Evolutionary conservation across 345 rosid genomes (phyloP).

Genomic region (Eucalyptus guilfoylei): DNA sequence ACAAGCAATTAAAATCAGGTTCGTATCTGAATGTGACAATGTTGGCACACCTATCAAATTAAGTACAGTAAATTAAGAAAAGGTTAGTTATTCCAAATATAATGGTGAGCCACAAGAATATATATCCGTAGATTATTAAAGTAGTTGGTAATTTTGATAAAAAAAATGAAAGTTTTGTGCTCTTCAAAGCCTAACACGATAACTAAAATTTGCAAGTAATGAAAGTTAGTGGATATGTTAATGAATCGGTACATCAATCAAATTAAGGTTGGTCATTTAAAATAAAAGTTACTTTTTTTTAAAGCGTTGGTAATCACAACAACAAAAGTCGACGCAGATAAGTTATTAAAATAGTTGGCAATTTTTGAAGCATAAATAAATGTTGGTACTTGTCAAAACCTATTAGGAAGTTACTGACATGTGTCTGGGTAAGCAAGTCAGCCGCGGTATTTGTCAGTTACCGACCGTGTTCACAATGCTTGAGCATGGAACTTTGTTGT

Average conservation of each 20-base stretch:
- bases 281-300: no score
- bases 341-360: no score
- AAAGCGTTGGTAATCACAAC: no score
- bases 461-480: rapidly evolving
- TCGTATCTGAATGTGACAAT: not conserved
- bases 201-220: no score
- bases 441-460: rapidly evolving
- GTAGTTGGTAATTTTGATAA: not conserved
- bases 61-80: not conserved
- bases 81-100: no score
- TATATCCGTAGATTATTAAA: rapidly evolving
- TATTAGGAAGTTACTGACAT: no score
- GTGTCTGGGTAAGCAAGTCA: not conserved
- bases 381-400: not conserved
- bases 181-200: not conserved
- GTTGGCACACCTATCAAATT: not conserved
- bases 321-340: no score
- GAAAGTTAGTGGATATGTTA: no score
- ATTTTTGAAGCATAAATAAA: no score
- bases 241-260: no score
- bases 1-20: not conserved
- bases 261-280: no score
- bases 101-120: not conserved
- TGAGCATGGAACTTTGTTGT: no score
- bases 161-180: not conserved